These are phyloP conservation scores for Pichia phayaonensis DNA, from an alignment of 805 yeast genomes.

Conservation along the genomic window DNA sequence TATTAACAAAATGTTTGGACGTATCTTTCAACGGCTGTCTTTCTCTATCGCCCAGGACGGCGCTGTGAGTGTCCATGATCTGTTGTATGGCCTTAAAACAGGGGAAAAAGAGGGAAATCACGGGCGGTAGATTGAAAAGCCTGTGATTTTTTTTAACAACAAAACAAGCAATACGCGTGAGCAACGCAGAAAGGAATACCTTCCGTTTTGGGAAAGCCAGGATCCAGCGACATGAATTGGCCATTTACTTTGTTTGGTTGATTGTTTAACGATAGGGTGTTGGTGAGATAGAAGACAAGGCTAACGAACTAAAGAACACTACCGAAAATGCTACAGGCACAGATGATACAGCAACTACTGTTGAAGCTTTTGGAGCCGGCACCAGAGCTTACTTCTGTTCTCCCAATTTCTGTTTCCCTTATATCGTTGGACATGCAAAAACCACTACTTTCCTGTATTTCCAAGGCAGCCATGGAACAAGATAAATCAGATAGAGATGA, in stretches of 20 bases:
- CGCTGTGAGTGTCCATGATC: neutral
- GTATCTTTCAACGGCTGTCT: constrained; percentile 25
- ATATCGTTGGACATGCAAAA: constrained; percentile 22
- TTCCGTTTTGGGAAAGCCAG: neutral
- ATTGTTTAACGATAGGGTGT: no score
- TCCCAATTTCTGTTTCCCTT: constrained; percentile 26
- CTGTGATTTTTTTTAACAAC: neutral
- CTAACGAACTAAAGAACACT: neutral
- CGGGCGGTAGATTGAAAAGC: neutral
- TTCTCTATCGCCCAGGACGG: neutral
- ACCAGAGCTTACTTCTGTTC: constrained; percentile 17
- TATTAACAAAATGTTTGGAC: constrained; percentile 21
- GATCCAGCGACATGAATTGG: neutral
- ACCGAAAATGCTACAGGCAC: constrained; percentile 1
- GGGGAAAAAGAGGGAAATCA: neutral
- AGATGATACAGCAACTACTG: constrained; percentile 15
- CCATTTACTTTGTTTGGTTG: no score
- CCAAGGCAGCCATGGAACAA: constrained; percentile 4
- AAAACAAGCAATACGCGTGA: neutral
- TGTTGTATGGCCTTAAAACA: neutral
- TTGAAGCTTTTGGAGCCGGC: constrained; percentile 23
- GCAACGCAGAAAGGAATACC: neutral
- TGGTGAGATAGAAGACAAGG: no score
- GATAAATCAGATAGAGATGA: neutral
- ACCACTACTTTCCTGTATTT: constrained; percentile 26